phyloP scores from a whole-genome alignment of 805 yeast species.

The Saturnispora gosingensis region DNA sequence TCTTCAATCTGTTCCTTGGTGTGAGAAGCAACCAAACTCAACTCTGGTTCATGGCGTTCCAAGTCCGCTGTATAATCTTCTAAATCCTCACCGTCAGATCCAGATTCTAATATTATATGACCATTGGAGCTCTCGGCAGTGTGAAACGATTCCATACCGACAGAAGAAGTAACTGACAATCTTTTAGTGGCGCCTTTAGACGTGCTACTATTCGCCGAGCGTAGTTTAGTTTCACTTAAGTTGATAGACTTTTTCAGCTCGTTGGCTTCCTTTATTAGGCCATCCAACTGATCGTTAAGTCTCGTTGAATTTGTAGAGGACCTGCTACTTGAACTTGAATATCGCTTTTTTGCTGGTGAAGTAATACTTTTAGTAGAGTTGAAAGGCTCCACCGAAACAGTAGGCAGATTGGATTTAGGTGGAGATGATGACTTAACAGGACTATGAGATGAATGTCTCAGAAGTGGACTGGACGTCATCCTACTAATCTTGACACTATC shows the following conservation, averaged over 20 bases:
- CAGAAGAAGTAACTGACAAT: slow-evolving; percentile 1
- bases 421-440: slow-evolving; percentile 9
- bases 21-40: background rate
- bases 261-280: slow-evolving; percentile 27
- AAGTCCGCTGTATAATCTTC: background rate
- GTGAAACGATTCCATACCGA: slow-evolving; percentile 10
- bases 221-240: background rate
- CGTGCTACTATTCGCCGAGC: background rate
- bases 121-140: slow-evolving; percentile 9
- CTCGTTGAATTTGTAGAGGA: slow-evolving; percentile 7
- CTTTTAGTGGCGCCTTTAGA: background rate
- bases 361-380: background rate
- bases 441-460: background rate
- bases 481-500: slow-evolving; percentile 5
- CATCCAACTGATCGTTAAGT: slow-evolving; percentile 23
- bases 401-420: slow-evolving; percentile 13
- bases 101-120: background rate
- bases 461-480: slow-evolving; percentile 4
- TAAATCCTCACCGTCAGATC: background rate
- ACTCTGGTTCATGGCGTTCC: background rate
- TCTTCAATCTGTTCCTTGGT: background rate
- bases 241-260: slow-evolving; percentile 13
- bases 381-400: background rate
- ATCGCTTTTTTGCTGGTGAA: background rate
- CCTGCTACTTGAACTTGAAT: background rate